phyloP scores from a whole-genome alignment of 148 eudicot species.

The Rhododendron henanense region DNA sequence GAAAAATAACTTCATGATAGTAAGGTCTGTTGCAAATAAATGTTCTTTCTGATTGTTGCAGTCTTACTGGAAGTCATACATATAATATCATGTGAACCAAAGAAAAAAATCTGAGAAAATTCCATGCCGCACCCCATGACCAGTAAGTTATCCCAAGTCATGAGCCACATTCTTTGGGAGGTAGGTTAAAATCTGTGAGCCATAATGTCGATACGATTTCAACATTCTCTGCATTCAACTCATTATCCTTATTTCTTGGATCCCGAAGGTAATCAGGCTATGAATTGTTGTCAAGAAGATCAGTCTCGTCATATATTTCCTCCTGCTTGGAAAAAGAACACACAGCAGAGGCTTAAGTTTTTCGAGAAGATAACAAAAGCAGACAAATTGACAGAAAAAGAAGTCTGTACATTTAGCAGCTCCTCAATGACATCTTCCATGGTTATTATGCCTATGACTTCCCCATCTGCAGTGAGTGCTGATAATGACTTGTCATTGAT shows the following conservation, averaged over 20 bases:
- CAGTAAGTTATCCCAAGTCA: not conserved
- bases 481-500: conserved; percentile 24
- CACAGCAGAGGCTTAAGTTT: not conserved
- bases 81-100: not conserved
- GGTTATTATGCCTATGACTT: conserved; percentile 57
- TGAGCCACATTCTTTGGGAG: not conserved
- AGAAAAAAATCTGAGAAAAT: not conserved
- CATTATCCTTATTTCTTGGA: not conserved
- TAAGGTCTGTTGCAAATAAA: not conserved
- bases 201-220: not conserved
- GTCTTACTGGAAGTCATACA: not conserved
- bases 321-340: conserved; percentile 12
- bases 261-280: not conserved
- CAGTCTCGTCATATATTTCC: conserved; percentile 18
- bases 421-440: conserved; percentile 63
- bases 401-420: conserved; percentile 27
- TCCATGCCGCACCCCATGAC: not conserved
- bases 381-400: not conserved
- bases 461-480: conserved; percentile 32
- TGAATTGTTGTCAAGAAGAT: not conserved
- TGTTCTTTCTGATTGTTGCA: not conserved
- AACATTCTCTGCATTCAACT: not conserved
- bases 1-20: too few species aligned
- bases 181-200: not conserved
- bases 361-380: not conserved